phyloP scores from a whole-genome alignment of 352 stramenopile species.

The Lagenidium sp. region DNA sequence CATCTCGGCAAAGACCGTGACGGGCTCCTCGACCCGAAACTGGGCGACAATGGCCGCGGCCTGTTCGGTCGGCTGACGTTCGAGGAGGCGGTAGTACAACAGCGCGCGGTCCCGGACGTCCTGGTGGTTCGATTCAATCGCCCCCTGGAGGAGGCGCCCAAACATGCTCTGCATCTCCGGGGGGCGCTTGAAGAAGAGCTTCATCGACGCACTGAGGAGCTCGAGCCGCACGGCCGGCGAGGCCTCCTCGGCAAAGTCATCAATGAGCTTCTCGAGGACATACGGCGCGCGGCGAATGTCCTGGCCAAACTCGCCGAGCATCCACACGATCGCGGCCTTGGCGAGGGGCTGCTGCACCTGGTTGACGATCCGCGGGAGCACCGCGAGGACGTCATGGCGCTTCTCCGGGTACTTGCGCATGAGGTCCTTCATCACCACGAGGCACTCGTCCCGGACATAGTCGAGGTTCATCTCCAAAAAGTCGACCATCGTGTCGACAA shows the following conservation, averaged over 20 bases:
- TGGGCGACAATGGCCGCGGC: conserved; percentile 85
- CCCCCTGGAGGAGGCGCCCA: conserved; percentile 88
- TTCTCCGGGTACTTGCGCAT: conserved; percentile 95
- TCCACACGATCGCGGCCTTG: conserved; percentile 94
- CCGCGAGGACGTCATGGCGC: conserved; percentile 86
- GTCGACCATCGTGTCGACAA: conserved; percentile 92
- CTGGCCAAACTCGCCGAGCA: conserved; percentile 96
- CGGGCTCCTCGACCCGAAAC: conserved; percentile 65
- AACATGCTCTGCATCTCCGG: conserved; percentile 98
- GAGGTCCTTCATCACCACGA: conserved; percentile 94
- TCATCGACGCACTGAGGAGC: conserved; percentile 93
- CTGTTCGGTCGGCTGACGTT: conserved; percentile 87
- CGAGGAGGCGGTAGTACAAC: conserved; percentile 96
- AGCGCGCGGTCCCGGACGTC: conserved; percentile 97
- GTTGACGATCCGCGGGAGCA: conserved; percentile 65
- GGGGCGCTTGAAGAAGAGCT: conserved; percentile 98
- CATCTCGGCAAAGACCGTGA: conserved; percentile 82
- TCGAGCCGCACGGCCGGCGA: conserved; percentile 89
- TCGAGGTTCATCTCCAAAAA: conserved; percentile 96
- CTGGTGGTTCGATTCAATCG: conserved; percentile 92
- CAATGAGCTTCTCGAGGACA: conserved; percentile 94
- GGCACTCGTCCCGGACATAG: conserved; percentile 95
- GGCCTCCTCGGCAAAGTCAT: conserved; percentile 89
- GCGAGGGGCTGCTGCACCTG: conserved; percentile 71
- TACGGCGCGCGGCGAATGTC: conserved; percentile 92